Conservation (phyloP, 1,284 basidiomycete species). For the Austroboletus niveus region DNA sequence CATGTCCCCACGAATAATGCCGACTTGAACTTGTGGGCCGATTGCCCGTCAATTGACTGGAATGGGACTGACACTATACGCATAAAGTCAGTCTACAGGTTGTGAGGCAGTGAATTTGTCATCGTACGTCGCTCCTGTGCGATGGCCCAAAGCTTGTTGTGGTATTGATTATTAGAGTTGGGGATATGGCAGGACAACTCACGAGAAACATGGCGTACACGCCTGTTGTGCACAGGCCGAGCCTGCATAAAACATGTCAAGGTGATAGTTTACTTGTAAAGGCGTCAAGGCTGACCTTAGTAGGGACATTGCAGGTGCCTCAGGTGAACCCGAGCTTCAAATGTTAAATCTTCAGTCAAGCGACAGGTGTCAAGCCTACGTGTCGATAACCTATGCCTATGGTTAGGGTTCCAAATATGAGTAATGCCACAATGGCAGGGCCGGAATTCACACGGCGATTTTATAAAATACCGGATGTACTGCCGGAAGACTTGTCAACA, state of each 20-base stretch:
- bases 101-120: background rate
- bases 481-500: no score
- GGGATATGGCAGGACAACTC: constrained; percentile 26
- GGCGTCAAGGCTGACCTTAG: constrained; percentile 20
- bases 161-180: constrained; percentile 1
- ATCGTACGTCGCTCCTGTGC: constrained; percentile 85
- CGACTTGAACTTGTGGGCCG: constrained; percentile 81
- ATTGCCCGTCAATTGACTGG: constrained; percentile 58
- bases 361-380: constrained; percentile 12
- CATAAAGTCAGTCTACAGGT: constrained; percentile 7
- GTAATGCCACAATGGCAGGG: no score
- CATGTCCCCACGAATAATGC: constrained; percentile 85
- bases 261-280: background rate
- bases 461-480: no score
- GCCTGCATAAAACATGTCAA: constrained; percentile 36
- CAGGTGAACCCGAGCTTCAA: no score
- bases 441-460: no score
- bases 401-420: constrained; percentile 22
- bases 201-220: constrained; percentile 82
- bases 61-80: constrained; percentile 80
- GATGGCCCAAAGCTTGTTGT: constrained; percentile 72
- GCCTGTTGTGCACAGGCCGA: constrained; percentile 63
- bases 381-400: constrained; percentile 17
- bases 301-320: constrained; percentile 21
- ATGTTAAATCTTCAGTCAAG: no score